phyloP scores from a whole-genome alignment of 352 stramenopile species.

The Lagenidium giganteum region DNA sequence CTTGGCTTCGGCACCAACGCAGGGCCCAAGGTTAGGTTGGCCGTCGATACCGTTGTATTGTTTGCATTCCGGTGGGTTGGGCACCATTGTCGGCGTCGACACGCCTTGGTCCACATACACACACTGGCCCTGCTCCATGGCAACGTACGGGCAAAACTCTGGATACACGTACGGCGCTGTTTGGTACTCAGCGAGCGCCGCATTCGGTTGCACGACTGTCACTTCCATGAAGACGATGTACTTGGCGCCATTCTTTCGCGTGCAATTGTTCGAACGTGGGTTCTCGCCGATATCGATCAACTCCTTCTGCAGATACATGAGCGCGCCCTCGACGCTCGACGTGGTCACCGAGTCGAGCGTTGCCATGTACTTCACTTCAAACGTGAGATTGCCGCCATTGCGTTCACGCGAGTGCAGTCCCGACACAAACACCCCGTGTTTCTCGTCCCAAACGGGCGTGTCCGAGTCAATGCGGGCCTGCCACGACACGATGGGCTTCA shows the following conservation, averaged over 20 bases:
- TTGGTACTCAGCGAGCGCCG: constrained; percentile 60
- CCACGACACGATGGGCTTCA: constrained; percentile 40
- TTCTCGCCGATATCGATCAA: constrained; percentile 48
- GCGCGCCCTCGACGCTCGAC: constrained; percentile 54
- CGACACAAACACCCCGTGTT: constrained; percentile 43
- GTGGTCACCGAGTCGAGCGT: constrained; percentile 66
- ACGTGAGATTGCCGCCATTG: constrained; percentile 25
- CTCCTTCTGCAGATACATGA: constrained; percentile 71
- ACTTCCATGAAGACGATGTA: constrained; percentile 64
- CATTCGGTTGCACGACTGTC: constrained; percentile 48
- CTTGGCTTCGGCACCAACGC: constrained; percentile 52
- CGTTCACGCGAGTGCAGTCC: no score
- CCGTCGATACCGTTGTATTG: constrained; percentile 56
- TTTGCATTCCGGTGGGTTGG: constrained; percentile 40
- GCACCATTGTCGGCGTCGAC: constrained; percentile 10
- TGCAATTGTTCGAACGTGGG: constrained; percentile 24
- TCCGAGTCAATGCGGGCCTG: constrained; percentile 56
- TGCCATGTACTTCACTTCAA: constrained; percentile 39
- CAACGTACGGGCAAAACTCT: constrained; percentile 68
- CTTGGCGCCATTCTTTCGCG: constrained; percentile 52
- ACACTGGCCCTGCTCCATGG: constrained; percentile 54
- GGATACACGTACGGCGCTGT: constrained; percentile 48
- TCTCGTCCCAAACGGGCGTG: constrained; percentile 38
- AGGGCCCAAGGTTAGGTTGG: constrained; percentile 47
- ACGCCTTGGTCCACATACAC: constrained; percentile 22